Evolutionary conservation across 2,329 filamentous ascomycete species (phyloP).

Genomic region (Cladosporium phlei): DNA sequence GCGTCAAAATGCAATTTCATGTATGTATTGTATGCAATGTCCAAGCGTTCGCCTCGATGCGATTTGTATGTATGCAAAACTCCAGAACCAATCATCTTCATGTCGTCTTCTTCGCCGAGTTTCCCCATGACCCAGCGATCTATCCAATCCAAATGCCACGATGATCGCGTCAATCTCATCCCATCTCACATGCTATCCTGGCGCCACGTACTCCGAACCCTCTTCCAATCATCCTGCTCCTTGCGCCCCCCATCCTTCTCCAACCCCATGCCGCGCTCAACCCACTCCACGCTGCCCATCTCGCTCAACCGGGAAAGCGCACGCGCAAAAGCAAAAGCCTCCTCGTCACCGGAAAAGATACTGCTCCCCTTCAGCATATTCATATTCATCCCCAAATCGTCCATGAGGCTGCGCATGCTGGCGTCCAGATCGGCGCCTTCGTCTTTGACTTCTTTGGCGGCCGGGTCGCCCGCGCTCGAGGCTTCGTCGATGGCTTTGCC

Average conservation of each 20-base stretch:
- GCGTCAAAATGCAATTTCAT: neutral
- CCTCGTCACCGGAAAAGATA: conserved; percentile 91
- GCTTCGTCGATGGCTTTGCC: conserved; percentile 41
- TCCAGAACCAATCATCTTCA: too few relatives aligned
- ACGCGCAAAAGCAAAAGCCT: conserved; percentile 90
- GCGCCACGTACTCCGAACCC: conserved; percentile 62
- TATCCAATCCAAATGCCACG: neutral
- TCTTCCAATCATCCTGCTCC: conserved; percentile 62
- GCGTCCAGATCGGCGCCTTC: conserved; percentile 51
- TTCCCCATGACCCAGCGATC: too few relatives aligned
- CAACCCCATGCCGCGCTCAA: conserved; percentile 68
- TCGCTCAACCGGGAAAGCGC: conserved; percentile 79
- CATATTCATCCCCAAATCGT: conserved; percentile 82
- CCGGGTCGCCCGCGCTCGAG: conserved; percentile 23
- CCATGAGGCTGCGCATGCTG: conserved; percentile 74
- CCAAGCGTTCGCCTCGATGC: too few relatives aligned
- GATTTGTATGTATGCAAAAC: too few relatives aligned
- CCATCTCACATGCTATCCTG: conserved; percentile 57
- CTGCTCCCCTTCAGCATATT: conserved; percentile 76
- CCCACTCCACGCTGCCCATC: conserved; percentile 94
- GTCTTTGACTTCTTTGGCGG: conserved; percentile 23
- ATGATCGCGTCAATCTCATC: conserved; percentile 17
- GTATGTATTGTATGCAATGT: neutral
- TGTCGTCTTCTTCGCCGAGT: too few relatives aligned
- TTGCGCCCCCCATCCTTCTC: conserved; percentile 60